A percentile compares a stretch with the other conserved stretches of the same genome.
Conservation (phyloP, 495 filamentous ascomycete genomes). For the Delitschia confertaspora region DNA sequence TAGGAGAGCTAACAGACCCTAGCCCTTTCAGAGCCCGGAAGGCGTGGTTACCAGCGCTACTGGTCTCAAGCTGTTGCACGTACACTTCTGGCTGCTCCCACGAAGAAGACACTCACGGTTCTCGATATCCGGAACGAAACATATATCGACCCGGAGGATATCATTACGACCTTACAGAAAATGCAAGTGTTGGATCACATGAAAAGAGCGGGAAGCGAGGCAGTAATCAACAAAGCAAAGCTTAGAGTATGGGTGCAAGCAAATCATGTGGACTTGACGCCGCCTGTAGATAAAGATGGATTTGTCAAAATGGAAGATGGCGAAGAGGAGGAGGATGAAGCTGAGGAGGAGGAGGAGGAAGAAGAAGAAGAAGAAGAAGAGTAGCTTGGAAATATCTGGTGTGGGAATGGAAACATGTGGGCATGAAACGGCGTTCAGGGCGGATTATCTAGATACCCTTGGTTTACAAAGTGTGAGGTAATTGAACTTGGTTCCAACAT, state of each 20-base stretch:
- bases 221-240: constrained; percentile 46
- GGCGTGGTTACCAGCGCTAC: constrained; percentile 68
- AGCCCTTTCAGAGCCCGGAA: constrained; percentile 72
- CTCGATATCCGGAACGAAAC: constrained; percentile 54
- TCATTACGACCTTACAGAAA: constrained; percentile 64
- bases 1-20: not conserved
- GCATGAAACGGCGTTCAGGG: no score
- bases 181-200: constrained; percentile 58
- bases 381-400: no score
- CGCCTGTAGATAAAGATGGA: constrained; percentile 47
- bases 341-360: constrained; percentile 12
- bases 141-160: constrained; percentile 75
- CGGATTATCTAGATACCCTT: no score
- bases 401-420: no score
- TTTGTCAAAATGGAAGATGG: constrained; percentile 38
- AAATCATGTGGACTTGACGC: constrained; percentile 40
- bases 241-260: constrained; percentile 46
- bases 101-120: constrained; percentile 44
- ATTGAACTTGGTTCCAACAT: no score
- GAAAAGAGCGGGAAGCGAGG: constrained; percentile 37
- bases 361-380: not conserved
- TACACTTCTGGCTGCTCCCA: constrained; percentile 42
- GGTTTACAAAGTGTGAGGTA: no score
- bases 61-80: constrained; percentile 76
- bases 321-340: constrained; percentile 16